Percentiles rank a stretch among this genome's conserved stretches.
Conservation (phyloP, 2,329 filamentous ascomycete genomes). For the Endothia cerciana region DNA sequence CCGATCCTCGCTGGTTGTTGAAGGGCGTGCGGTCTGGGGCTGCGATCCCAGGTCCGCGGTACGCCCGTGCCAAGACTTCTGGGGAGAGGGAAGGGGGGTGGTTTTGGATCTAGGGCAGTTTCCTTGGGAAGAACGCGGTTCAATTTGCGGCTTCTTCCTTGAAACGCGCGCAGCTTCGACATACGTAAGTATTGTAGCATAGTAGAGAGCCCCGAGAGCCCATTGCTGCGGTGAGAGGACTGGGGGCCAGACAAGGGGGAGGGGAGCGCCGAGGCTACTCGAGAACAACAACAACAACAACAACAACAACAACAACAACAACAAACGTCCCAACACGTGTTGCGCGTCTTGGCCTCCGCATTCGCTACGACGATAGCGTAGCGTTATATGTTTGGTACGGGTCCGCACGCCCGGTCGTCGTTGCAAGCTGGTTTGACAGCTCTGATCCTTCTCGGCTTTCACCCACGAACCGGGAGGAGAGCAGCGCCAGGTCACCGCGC, state of each 20-base stretch:
- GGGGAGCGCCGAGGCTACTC: not conserved
- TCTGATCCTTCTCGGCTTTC: conserved; percentile 20
- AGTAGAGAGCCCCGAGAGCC: not conserved
- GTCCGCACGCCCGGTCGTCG: not conserved
- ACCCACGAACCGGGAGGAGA: conserved; percentile 3
- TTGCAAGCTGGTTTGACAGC: conserved; percentile 16
- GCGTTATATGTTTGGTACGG: not conserved
- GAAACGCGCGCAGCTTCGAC: conserved; percentile 19
- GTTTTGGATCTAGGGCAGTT: not conserved
- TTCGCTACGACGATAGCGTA: conserved; percentile 14
- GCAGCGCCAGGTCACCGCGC: not conserved
- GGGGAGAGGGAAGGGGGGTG: not conserved
- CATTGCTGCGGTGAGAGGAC: not conserved
- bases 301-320: conserved; percentile 25
- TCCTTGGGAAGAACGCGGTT: not conserved
- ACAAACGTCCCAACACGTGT: conserved; percentile 20
- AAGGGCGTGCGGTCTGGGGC: not conserved
- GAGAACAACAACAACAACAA: conserved; percentile 6
- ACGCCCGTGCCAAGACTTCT: not conserved
- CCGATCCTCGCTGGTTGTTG: not conserved
- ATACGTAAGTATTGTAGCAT: not conserved
- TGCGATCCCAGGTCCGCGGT: not conserved
- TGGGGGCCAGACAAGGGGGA: not conserved
- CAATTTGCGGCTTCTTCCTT: not conserved
- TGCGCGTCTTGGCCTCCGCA: conserved; percentile 22